Base-by-base conservation (phyloP, 1,139 yeast species). In the Yamadazyma blattariae region DNA sequence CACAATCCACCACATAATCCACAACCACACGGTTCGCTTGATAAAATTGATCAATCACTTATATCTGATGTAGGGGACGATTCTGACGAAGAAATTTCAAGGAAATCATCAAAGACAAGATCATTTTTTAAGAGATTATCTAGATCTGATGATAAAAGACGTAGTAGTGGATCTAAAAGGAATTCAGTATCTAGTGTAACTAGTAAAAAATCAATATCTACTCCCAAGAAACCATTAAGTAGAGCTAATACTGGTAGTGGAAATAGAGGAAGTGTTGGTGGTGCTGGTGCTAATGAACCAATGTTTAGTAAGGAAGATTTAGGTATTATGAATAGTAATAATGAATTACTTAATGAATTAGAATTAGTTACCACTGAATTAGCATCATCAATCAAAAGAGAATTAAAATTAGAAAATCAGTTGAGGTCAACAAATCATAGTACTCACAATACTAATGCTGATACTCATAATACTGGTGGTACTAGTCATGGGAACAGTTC, bases 301-400 rank as follows among this genome's bases (percentile, higher is more conserved):
- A 46, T 51, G 11, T 71, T 82, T 37, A 66, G 79, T 3, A 71
- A 77, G 31, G 84, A 78, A 25, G 88, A 83, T 45, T 54, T 81
- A 42, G 79, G 81, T 2, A 63, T 82, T 4, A 67, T 83, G 65
- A 74, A 67, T 27, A 77, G 82, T 35, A 82, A 79, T 42, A 70
- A 67, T 34, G 74, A 71, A 23, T 57, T 84, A 29, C 64, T 82
- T 47, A 70, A 73, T 41, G 92, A 84, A 52, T 58, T 84, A 32
- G 82, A 81, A 41, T 53, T 82, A 24, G 81, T 84, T 1, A 80
- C 90, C 2, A 73, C 76, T 15, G 94, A 84, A 50, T 64, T 84
- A 34, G 90, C 89, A 0, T 74, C 78, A 16, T 79, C 89, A 0
- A 81, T 84, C 34, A 73, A 76, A 35, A 64, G 92, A 32, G 94